A percentile compares a stretch with the other conserved stretches of the same genome.
Conservation (phyloP, 177 flowering plant species). For the Vitis hybrid region DNA sequence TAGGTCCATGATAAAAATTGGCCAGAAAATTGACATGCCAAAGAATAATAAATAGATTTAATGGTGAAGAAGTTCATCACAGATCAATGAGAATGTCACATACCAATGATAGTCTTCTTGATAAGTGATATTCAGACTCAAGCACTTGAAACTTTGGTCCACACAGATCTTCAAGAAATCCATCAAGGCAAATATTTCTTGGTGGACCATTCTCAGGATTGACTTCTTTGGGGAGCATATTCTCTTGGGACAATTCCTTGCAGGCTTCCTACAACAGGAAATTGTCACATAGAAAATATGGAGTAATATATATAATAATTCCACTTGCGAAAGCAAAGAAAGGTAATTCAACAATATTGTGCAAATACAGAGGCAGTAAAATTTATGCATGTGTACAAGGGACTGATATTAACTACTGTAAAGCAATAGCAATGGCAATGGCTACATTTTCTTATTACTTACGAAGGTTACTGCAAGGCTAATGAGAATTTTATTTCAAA, state of each 20-base stretch:
- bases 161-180: conserved; percentile 37
- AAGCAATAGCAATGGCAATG: no score
- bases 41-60: not conserved
- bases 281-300: not conserved
- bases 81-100: conserved; percentile 9
- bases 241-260: conserved; percentile 30
- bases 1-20: not conserved
- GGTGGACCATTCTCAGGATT: conserved; percentile 22
- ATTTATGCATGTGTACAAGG: no score
- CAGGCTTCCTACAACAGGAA: conserved; percentile 39
- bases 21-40: not conserved
- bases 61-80: not conserved
- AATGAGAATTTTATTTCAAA: no score
- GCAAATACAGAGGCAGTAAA: no score
- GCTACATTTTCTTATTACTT: no score
- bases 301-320: no score
- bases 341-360: no score
- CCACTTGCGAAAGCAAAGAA: no score
- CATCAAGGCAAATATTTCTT: conserved; percentile 22
- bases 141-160: conserved; percentile 49
- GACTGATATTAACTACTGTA: no score
- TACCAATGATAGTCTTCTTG: conserved; percentile 49
- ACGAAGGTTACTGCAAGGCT: no score
- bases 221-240: conserved; percentile 19
- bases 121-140: conserved; percentile 61